Evolutionary conservation across 305 asterid species (phyloP), one percentile per base, ranked within the genome.

Genomic region (Fraxinus greggii): DNA sequence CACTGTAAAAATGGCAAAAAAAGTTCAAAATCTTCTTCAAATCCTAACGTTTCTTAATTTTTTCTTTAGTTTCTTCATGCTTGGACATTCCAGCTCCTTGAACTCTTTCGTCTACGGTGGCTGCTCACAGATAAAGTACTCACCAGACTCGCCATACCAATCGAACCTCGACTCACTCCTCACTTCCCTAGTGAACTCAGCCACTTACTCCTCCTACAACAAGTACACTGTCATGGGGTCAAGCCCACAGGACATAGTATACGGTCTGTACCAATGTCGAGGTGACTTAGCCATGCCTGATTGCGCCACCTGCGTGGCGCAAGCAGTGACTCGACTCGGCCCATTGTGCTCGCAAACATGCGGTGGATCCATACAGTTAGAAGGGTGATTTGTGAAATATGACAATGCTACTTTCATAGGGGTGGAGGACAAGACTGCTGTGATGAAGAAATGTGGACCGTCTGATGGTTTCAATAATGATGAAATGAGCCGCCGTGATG

Each of bases 151-250:
- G 5, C 89, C 91, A 15, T 95, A 84, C 85, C 92, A 91, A 76
- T 88, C 94, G 1, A 93, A 95, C 42, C 97, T 95, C 78, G 86
- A 95, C 83, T 92, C 98, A 0, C 94, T 95, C 65, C 89, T 95
- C 40, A 92, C 92, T 6, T 93, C 99, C 12, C 91, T 95, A 0
- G 96, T 92, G 72, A 95, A 95, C 86, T 93, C 99, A 4, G 98
- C 99, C 87, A 92, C 98, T 1, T 93, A 90, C 86, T 88, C 97
- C 12, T 80, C 97, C 13, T 95, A 92, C 98, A 95, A 95, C 91
- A 92, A 95, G 88, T 92, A 75, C 90, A 86, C 88, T 15, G 78
- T 93, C 82, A 80, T 86, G 90, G 97, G 93, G 17, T 87, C 97
- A 3, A 88, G 74, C 86, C 90, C 88, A 21, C 89, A 87, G 3